These are phyloP conservation scores for Ambrosia hybrid DNA, from an alignment of 140 eudicot genomes.

Conservation along the genomic window DNA sequence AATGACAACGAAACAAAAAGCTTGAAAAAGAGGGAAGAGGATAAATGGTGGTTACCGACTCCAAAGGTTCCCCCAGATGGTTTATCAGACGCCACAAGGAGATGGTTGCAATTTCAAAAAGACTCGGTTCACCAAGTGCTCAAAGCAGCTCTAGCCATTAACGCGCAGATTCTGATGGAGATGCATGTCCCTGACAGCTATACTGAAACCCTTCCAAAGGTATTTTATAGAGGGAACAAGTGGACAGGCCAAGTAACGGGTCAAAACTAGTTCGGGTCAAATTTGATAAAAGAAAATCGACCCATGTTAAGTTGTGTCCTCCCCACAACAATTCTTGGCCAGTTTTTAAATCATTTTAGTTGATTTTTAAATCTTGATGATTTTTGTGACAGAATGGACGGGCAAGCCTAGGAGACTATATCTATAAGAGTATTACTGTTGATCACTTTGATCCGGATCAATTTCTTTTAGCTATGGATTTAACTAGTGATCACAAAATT, in stretches of 20 bases:
- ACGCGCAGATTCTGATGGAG: constrained; percentile 77
- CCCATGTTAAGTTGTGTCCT: too few species aligned
- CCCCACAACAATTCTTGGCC: too few species aligned
- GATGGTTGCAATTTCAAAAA: constrained; percentile 85
- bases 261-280: too few species aligned
- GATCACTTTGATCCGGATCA: constrained; percentile 72
- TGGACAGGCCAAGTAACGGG: neutral
- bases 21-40: constrained; percentile 54
- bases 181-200: constrained; percentile 89
- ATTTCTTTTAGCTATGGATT: constrained; percentile 63
- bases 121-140: constrained; percentile 88
- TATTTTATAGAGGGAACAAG: constrained; percentile 18
- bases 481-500: constrained; percentile 74
- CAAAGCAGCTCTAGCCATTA: constrained; percentile 91
- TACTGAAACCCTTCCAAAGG: constrained; percentile 93
- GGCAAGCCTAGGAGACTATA: constrained; percentile 79
- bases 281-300: too few species aligned
- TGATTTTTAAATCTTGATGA: too few species aligned
- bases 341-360: too few species aligned
- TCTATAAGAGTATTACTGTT: constrained; percentile 69
- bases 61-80: constrained; percentile 83
- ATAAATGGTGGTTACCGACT: constrained; percentile 95
- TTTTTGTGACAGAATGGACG: constrained; percentile 68
- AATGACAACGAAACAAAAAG: constrained; percentile 49
- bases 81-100: constrained; percentile 65